Evolutionary conservation across 1,139 yeast species (phyloP).

Genomic region (Suhomyces bolitotheri): DNA sequence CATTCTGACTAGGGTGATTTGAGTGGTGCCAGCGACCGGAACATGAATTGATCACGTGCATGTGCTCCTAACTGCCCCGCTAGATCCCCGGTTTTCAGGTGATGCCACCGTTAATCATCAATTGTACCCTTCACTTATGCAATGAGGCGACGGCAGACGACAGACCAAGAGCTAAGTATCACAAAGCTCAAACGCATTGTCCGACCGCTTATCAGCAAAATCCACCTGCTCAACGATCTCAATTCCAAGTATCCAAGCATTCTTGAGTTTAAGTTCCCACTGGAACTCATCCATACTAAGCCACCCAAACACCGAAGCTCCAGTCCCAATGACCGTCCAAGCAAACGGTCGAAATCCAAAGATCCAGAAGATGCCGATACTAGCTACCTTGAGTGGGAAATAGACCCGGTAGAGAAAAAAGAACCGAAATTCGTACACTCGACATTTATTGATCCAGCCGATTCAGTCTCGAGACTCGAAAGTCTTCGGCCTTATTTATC

Average conservation of each 20-base stretch:
- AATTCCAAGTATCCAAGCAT: slow-evolving; percentile 25
- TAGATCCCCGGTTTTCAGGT: too few relatives aligned
- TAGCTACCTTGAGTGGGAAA: slow-evolving; percentile 3
- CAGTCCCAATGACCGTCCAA: background rate
- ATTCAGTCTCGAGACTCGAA: slow-evolving; percentile 28
- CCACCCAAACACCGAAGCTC: background rate
- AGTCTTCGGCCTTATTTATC: slow-evolving; percentile 28
- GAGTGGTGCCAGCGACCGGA: too few relatives aligned
- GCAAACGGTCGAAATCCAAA: slow-evolving; percentile 1
- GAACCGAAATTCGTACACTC: background rate
- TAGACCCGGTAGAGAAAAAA: background rate
- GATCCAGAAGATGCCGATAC: slow-evolving; percentile 3
- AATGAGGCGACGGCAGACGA: slow-evolving; percentile 4
- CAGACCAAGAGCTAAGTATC: slow-evolving; percentile 7
- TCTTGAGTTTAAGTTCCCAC: slow-evolving; percentile 7
- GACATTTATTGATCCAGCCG: slow-evolving; percentile 21
- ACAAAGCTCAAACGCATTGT: slow-evolving; percentile 36
- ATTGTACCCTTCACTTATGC: background rate
- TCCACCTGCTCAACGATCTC: slow-evolving; percentile 35
- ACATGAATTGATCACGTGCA: too few relatives aligned
- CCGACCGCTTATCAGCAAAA: slow-evolving; percentile 40
- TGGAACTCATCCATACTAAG: background rate
- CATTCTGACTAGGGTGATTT: too few relatives aligned
- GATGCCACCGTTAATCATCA: too few relatives aligned
- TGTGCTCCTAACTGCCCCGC: too few relatives aligned